phyloP scores from a whole-genome alignment of 495 filamentous ascomycete genomes.

The Cenococcum geophilum region DNA sequence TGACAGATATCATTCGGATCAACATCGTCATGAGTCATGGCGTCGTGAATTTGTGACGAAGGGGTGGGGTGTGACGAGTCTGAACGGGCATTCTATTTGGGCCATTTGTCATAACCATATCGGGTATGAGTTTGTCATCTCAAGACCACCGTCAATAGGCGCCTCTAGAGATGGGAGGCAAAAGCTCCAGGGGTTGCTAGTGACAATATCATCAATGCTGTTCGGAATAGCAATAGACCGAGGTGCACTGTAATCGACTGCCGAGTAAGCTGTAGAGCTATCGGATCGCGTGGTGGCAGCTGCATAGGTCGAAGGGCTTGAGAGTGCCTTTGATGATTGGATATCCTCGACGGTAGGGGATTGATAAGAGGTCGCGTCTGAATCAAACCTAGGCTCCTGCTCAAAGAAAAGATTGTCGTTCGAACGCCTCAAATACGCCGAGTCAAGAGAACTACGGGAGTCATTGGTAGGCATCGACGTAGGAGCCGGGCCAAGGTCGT shows the following conservation, averaged over 20 bases:
- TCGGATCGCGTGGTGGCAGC: constrained; percentile 2
- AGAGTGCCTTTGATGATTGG: background rate
- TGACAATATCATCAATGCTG: constrained; percentile 18
- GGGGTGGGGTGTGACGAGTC: background rate
- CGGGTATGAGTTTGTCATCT: background rate
- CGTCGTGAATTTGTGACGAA: constrained; percentile 15
- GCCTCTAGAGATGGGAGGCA: background rate
- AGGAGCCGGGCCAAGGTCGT: constrained; percentile 9
- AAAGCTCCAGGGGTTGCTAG: constrained; percentile 20
- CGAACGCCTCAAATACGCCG: constrained; percentile 5
- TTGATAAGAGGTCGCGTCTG: background rate
- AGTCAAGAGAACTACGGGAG: constrained; percentile 11
- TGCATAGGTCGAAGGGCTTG: constrained; percentile 5
- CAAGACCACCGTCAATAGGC: background rate
- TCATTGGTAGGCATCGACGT: constrained; percentile 14
- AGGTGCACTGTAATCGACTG: constrained; percentile 14
- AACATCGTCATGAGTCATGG: constrained; percentile 29
- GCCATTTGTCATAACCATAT: background rate
- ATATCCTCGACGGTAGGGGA: background rate
- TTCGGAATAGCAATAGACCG: constrained; percentile 22
- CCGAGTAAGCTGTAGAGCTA: background rate
- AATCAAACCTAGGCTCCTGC: background rate
- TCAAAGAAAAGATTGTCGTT: constrained; percentile 9
- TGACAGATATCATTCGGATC: constrained; percentile 3
- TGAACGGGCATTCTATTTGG: background rate